A percentile compares a stretch with the other conserved stretches of the same genome.
phyloP scores from a whole-genome alignment of 2,329 filamentous ascomycete species.

The Geosmithia morbida region DNA sequence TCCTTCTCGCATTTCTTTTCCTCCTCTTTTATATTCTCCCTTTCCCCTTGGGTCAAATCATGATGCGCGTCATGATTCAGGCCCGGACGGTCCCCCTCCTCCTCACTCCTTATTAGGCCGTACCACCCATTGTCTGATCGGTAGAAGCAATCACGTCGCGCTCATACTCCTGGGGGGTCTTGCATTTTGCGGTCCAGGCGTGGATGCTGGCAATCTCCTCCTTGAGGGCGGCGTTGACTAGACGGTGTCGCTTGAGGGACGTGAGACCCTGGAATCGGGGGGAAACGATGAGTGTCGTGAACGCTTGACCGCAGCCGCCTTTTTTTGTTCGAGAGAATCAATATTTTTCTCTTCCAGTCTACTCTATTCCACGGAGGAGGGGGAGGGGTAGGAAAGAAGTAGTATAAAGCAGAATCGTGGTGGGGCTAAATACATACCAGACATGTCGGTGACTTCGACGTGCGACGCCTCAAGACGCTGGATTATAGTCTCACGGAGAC shows the following conservation, averaged over 20 bases:
- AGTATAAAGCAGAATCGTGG: background rate
- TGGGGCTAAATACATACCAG: conserved; percentile 47
- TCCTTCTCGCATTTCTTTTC: background rate
- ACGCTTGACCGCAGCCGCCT: conserved; percentile 49
- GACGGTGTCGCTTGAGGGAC: conserved; percentile 70
- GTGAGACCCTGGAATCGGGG: conserved; percentile 55
- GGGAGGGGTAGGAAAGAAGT: background rate
- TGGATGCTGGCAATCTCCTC: conserved; percentile 83
- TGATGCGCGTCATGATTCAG: no score
- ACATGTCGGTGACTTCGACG: conserved; percentile 85
- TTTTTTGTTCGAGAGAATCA: background rate
- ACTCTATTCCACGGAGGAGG: background rate
- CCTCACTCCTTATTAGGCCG: no score
- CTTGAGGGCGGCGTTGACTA: conserved; percentile 74
- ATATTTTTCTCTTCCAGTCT: background rate
- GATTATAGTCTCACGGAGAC: conserved; percentile 53
- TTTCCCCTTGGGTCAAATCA: no score
- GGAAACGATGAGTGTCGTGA: conserved; percentile 46
- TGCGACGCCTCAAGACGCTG: conserved; percentile 59
- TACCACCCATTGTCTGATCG: conserved; percentile 24
- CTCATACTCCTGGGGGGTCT: conserved; percentile 82
- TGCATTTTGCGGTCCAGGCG: conserved; percentile 89
- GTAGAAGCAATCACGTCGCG: conserved; percentile 31
- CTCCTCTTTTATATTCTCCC: no score
- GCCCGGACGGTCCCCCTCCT: no score